Evolutionary conservation across 2,329 filamentous ascomycete species (phyloP), one percentile per base, ranked within the genome.

Genomic region (Didymella pinodella): DNA sequence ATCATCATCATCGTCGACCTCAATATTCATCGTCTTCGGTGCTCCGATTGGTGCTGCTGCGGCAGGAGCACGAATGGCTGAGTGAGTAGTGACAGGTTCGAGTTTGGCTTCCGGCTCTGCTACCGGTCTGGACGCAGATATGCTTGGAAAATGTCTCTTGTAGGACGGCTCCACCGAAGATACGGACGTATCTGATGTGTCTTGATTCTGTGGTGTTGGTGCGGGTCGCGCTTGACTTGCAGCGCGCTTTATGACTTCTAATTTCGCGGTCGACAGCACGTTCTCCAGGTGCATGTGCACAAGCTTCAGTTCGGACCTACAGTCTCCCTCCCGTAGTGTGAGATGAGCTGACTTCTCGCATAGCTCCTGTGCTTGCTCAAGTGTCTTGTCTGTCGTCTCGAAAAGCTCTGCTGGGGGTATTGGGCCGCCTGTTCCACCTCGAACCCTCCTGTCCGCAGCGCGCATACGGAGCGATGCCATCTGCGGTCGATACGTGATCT

Each of bases 291-390:
- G 86, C 57, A 83, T 81, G 70, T 88, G 86, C 52, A 93, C 89
- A 46, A 87, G 88, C 26, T 83, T 81, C 38, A 97, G 84, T 75
- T 96, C 92, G 18, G 86, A 84, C n/a, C 82, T 84, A 77, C 93
- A 97, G 70, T 95, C 90, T 11, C 93, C 93, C 52, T 93, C 90
- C 25, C 93, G 87, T n/a, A 97, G 82, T 61, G 95, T 92, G 70
- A 96, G 91, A 72, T 96, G 93, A 0, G 93, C 93, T 2, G 90
- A 93, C 53, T 88, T 88, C 78, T 97, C 93, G 74, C 91, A 96
- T 68, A 93, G 86, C 55, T 84, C 85, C 75, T 97, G 92, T 5
- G 92, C 90, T 63, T 86, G 86, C 72, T 97, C 93, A 26, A 97
- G 81, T 0, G 86, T 85, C 72, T 90, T 90, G 73, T 97, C 93